These are phyloP conservation scores for Phalaenopsis aphrodite DNA, from an alignment of 106 monocot species.

Conservation along the genomic window DNA sequence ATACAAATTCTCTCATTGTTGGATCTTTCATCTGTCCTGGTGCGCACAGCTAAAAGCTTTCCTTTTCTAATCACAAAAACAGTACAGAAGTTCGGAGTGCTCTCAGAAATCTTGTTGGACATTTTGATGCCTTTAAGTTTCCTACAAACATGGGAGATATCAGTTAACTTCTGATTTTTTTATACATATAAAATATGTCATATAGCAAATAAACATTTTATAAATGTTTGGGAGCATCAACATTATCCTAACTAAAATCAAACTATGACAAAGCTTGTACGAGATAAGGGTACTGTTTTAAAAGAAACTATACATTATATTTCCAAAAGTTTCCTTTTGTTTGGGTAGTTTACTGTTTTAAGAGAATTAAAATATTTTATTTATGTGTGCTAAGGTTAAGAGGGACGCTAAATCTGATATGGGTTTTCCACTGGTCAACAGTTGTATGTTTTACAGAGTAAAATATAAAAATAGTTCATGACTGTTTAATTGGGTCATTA, in stretches of 20 bases:
- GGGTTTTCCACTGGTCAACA: no score
- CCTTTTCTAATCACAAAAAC: conserved; percentile 70
- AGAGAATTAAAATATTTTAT: no score
- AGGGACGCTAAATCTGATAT: no score
- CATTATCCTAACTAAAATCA: background rate
- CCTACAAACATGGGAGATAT: conserved; percentile 18
- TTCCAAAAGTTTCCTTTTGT: no score
- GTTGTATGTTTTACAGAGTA: no score
- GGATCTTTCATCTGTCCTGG: conserved; percentile 16
- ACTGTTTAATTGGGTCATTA: no score
- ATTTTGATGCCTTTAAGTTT: conserved; percentile 42
- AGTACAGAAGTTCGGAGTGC: conserved; percentile 58
- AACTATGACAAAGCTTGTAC: background rate
- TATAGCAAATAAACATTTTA: background rate
- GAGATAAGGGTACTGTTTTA: background rate
- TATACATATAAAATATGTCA: background rate
- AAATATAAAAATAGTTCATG: no score
- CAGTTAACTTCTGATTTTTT: background rate
- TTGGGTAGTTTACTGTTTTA: no score
- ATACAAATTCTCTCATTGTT: conserved; percentile 11
- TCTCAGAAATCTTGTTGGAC: conserved; percentile 39
- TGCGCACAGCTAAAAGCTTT: conserved; percentile 44
- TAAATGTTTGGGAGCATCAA: no score
- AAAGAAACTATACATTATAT: no score
- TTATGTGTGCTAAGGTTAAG: no score